phyloP scores from a whole-genome alignment of 768 basidiomycete species.

The Bullera alba region DNA sequence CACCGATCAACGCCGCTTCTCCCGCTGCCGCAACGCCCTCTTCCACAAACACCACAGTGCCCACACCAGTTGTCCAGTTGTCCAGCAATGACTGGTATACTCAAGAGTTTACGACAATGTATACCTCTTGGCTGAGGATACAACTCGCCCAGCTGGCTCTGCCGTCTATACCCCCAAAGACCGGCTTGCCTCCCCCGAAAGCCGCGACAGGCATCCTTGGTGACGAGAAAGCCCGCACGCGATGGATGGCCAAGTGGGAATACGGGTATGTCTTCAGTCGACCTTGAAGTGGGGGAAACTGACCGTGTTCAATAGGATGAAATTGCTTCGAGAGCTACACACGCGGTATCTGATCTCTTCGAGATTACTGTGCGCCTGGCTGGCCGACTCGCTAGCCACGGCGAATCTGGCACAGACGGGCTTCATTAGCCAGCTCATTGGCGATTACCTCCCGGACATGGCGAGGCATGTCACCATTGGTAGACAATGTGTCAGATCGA shows the following conservation, averaged over 20 bases:
- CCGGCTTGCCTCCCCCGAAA: slow-evolving; percentile 1
- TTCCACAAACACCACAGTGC: slow-evolving; percentile 15
- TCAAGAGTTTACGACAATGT: slow-evolving; percentile 34
- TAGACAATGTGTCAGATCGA: slow-evolving; percentile 20
- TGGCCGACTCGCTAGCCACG: slow-evolving; percentile 18
- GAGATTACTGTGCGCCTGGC: slow-evolving; percentile 22
- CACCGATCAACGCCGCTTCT: slow-evolving; percentile 12
- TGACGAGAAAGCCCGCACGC: slow-evolving; percentile 23
- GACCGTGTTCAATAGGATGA: slow-evolving; percentile 6
- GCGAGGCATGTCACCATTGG: slow-evolving; percentile 20
- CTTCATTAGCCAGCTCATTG: slow-evolving; percentile 27
- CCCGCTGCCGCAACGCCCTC: slow-evolving; percentile 31
- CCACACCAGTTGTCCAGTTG: slow-evolving; percentile 12
- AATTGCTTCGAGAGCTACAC: slow-evolving; percentile 26
- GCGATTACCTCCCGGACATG: slow-evolving; percentile 24
- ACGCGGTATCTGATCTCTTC: slow-evolving; percentile 22
- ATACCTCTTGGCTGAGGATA: slow-evolving; percentile 30
- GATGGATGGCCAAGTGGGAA: slow-evolving; percentile 37
- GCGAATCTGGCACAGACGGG: slow-evolving; percentile 36
- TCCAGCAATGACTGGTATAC: slow-evolving; percentile 40
- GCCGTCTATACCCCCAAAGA: slow-evolving; percentile 7
- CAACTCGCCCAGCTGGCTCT: slow-evolving; percentile 33
- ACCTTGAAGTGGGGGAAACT: neutral
- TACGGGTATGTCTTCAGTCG: slow-evolving; percentile 24
- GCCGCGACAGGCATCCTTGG: slow-evolving; percentile 20